A percentile compares a stretch with the other conserved stretches of the same genome.
phyloP scores from a whole-genome alignment of 1,284 basidiomycete species.

The Cryptococcus neoformans region DNA sequence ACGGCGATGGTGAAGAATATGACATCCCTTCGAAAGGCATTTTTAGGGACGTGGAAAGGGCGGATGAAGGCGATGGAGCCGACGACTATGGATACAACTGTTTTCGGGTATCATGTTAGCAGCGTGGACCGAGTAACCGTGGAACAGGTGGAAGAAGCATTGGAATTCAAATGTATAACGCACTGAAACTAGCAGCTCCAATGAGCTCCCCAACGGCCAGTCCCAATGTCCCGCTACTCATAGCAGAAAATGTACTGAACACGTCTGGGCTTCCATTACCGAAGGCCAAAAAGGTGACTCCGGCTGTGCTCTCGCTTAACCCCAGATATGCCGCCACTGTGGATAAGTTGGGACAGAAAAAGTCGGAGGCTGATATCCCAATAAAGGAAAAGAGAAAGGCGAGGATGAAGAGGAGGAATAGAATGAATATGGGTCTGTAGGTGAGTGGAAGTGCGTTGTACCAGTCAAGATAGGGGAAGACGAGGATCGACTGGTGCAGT shows the following conservation, averaged over 20 bases:
- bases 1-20: constrained; percentile 88
- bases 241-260: constrained; percentile 92
- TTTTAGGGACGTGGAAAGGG: constrained; percentile 77
- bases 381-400: constrained; percentile 65
- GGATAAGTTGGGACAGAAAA: constrained; percentile 90
- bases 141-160: no score
- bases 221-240: constrained; percentile 79
- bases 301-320: constrained; percentile 83
- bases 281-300: constrained; percentile 89
- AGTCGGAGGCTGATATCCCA: constrained; percentile 89
- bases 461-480: constrained; percentile 29
- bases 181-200: constrained; percentile 86
- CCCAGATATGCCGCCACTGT: constrained; percentile 78
- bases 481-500: constrained; percentile 15
- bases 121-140: background rate
- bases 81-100: constrained; percentile 83
- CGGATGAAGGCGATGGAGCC: constrained; percentile 95
- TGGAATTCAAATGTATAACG: constrained; percentile 6
- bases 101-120: background rate
- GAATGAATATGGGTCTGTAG: constrained; percentile 31
- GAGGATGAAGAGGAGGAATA: constrained; percentile 33
- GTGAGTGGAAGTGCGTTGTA: constrained; percentile 23
- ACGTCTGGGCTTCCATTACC: constrained; percentile 91
- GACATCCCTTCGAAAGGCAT: constrained; percentile 86
- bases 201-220: constrained; percentile 92